These are phyloP conservation scores for Maudiozyma pseudohumilis DNA, from an alignment of 805 yeast genomes.

Conservation along the genomic window DNA sequence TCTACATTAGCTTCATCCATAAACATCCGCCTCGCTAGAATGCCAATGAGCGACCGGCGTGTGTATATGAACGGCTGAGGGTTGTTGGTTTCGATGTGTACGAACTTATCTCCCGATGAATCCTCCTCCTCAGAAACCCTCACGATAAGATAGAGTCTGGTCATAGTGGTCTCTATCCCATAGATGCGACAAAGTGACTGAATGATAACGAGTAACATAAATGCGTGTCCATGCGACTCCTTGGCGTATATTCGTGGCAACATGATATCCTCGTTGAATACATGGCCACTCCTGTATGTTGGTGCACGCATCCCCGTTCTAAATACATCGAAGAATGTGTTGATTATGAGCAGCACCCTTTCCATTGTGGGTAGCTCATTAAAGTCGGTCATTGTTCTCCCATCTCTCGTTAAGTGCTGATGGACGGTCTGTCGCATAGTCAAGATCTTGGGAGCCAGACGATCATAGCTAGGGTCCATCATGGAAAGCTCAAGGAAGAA, in stretches of 20 bases:
- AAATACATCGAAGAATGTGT: no score
- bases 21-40: background rate
- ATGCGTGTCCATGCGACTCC: slow-evolving; percentile 17
- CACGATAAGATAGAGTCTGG: slow-evolving; percentile 11
- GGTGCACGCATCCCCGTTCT: background rate
- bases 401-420: no score
- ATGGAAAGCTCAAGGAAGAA: background rate
- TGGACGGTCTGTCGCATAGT: slow-evolving; percentile 6
- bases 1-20: background rate
- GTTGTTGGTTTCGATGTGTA: no score
- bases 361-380: no score
- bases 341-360: no score
- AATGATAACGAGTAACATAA: slow-evolving; percentile 16
- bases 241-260: slow-evolving; percentile 20
- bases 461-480: slow-evolving; percentile 5
- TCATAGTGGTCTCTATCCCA: slow-evolving; percentile 11
- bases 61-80: no score
- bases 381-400: no score
- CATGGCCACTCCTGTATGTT: background rate
- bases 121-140: no score
- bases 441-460: background rate
- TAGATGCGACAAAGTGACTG: slow-evolving; percentile 12
- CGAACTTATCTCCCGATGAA: no score
- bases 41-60: background rate
- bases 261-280: slow-evolving; percentile 17